Conservation (phyloP, 306 rosid species). For the Cyamopsis tetragonoloba region DNA sequence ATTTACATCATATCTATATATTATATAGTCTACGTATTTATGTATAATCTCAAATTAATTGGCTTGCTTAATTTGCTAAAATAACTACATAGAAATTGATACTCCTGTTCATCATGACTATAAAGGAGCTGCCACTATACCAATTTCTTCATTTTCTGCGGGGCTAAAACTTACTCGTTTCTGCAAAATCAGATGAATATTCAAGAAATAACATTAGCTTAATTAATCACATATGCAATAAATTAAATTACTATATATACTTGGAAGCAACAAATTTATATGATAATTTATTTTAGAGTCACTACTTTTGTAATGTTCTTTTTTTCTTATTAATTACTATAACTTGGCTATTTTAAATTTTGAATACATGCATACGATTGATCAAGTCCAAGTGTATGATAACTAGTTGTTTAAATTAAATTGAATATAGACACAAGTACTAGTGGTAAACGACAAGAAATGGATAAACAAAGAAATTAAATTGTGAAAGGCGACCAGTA, state of each 20-base stretch:
- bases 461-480: too few species aligned
- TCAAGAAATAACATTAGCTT: background rate
- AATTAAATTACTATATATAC: background rate
- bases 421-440: too few species aligned
- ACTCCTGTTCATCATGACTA: background rate
- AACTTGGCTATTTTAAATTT: background rate
- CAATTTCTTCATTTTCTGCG: slow-evolving; percentile 42
- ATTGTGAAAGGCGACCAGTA: too few species aligned
- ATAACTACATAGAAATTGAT: background rate
- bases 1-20: too few species aligned
- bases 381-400: slow-evolving; percentile 5
- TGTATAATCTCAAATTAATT: too few species aligned
- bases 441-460: background rate
- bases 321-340: background rate
- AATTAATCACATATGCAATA: background rate
- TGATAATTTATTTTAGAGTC: background rate
- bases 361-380: background rate
- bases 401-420: too few species aligned
- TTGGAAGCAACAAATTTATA: slow-evolving; percentile 2
- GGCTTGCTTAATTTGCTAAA: background rate
- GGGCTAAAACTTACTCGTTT: slow-evolving; percentile 66
- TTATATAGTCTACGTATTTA: too few species aligned
- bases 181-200: slow-evolving; percentile 38
- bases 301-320: background rate
- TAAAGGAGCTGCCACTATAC: slow-evolving; percentile 18